Base-by-base conservation (phyloP, 1,284 basidiomycete genomes). In the Ceratobasidium sp. region DNA sequence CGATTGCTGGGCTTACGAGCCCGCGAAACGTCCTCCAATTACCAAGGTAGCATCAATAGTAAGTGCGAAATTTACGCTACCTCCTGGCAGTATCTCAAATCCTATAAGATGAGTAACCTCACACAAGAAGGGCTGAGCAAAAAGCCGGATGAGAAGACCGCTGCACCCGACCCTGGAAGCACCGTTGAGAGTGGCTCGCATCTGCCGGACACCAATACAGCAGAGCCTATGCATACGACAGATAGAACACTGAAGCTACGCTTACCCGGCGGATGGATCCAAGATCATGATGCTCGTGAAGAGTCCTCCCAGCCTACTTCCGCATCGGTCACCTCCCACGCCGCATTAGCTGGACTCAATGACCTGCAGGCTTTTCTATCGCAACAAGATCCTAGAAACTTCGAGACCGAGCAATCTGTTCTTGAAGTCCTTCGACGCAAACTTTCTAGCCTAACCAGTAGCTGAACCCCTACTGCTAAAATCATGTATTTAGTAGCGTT, bases 1-100 rank as follows among this genome's bases (percentile, higher is more conserved):
- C 15, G 20, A 35, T n/a, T 73, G 69, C n/a, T 73, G 69, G 69
- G 54, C n/a, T 2, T 33, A 33, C 8, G 58, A 74, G n/a, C 42
- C 58, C 6, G 7, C 8, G 6, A 49, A 61, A 23, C 71, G 71
- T 2, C 71, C 71, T 37, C 35, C 58, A 15, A 35, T 35, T 10
- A 45, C 20, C 2, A 61, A 35, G 11, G 58, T 61, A 10, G 58
- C 15, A 39, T n/a, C 31, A 35, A 61, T 17, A 35, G 58, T 61
- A 20, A 15, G 58, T 51, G 10, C n/a, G 8, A 51, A 23, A 8
- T 1, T 23, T 5, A 23, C 10, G 8, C 49, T 23, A 51, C 6
- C 5, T n/a, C 4, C n/a, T 6, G 5, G 6, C 20, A n/a, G 49
- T 4, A 23, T 51, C 49, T 51, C 20, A 51, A 5, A n/a, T n/a